Percentiles rank a stretch among this genome's conserved stretches.
These are phyloP conservation scores for Boletus smithii DNA, from an alignment of 1,284 basidiomycete genomes.

Conservation along the genomic window DNA sequence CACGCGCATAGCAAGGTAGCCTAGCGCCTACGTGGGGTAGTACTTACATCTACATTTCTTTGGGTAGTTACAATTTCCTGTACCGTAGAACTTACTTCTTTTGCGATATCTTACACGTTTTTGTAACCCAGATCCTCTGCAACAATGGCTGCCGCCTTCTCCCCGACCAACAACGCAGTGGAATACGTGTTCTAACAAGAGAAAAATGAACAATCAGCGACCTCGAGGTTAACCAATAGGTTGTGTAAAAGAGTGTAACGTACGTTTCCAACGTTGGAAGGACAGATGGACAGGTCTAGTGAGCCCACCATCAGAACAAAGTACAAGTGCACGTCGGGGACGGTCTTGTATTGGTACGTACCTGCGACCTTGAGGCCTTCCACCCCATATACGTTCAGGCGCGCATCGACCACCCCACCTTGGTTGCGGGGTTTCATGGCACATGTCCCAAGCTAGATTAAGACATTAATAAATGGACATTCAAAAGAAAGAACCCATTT, in stretches of 20 bases:
- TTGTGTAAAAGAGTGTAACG: conserved; percentile 2
- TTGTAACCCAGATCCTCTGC: conserved; percentile 24
- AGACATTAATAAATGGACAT: background rate
- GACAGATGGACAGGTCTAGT: conserved; percentile 33
- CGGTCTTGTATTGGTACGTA: conserved; percentile 3
- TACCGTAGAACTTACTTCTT: no score
- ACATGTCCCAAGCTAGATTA: conserved; percentile 29
- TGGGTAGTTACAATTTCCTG: no score
- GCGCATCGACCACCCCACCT: conserved; percentile 31
- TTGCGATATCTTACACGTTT: no score
- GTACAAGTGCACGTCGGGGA: no score
- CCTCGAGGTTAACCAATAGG: no score
- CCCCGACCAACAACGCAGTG: conserved; percentile 30
- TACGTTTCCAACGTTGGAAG: conserved; percentile 32
- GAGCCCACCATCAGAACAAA: background rate
- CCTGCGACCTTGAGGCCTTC: conserved; percentile 31
- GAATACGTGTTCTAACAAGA: conserved; percentile 30
- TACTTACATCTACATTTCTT: no score
- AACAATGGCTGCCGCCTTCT: conserved; percentile 31
- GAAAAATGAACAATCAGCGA: background rate
- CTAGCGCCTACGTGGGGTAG: no score
- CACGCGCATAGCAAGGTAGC: no score
- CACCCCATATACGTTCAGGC: conserved; percentile 31
- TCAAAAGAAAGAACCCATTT: no score
- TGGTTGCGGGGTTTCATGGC: conserved; percentile 29